Base-by-base conservation (phyloP, 208 protist species). In the Wallacemonas collosoma region DNA sequence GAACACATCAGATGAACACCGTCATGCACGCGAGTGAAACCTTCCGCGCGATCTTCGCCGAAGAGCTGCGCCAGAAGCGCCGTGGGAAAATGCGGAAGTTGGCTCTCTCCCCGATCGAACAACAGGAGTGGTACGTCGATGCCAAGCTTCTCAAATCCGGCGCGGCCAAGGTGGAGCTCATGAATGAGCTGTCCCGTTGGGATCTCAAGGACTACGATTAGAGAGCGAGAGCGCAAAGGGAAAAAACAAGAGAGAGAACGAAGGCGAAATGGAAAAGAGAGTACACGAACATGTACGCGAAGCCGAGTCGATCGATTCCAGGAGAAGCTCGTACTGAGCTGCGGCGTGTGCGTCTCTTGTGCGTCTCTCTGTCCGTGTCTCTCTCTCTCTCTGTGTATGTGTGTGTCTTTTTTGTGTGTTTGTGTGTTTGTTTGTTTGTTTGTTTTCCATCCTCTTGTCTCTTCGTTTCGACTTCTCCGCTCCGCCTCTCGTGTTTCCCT, bases 61-160 rank as follows among this genome's bases (percentile, higher is more conserved):
- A 72, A 14, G 91, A 95, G 71, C 78, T 95, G 57, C 87, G 85
- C 48, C 54, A 61, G 11, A 71, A 73, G 14, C 90, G 91, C 2
- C 64, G 72, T 35, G 70, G 75, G 9, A 85, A 87, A 57, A 26
- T 93, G 61, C 86, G 86, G 69, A 93, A 93, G 76, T 76, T 91
- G 54, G 88, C 91, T 5, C 48, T 93, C 11, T 76, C 80, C 14
- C 79, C 88, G 39, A 61, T 89, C 50, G 77, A 90, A 65, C 82
- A 78, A 61, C 86, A 94, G 76, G 88, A 95, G 77, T 93, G 88
- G 91, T 93, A 89, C 72, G 91, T 95, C 75, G 88, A 95, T 57
- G 85, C 90, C 69, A 93, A 92, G 69, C 74, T 95, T 44, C 68
- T 93, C 48, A 82, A 87, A 67, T 90, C 87, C 2, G 85, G 85